A percentile compares a stretch with the other conserved stretches of the same genome.
Conservation (phyloP, 2,329 filamentous ascomycete species). For the Drechslera avenae region DNA sequence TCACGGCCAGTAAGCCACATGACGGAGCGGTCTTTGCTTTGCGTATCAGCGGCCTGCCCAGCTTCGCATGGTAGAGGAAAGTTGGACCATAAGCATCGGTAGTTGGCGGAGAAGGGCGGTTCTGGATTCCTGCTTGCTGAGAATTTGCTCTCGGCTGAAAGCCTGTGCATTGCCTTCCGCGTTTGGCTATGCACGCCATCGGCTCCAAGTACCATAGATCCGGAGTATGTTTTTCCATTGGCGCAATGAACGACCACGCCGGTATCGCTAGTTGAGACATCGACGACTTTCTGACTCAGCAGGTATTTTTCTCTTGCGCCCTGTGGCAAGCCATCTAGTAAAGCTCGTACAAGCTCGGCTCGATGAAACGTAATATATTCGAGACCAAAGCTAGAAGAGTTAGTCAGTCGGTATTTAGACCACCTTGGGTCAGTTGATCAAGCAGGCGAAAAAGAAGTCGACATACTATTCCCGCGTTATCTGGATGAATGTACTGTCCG, state of each 20-base stretch:
- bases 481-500: neutral
- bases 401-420: neutral
- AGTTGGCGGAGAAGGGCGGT: neutral
- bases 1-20: conserved; percentile 2
- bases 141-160: neutral
- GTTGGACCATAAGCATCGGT: conserved; percentile 3
- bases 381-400: neutral
- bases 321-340: neutral
- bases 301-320: neutral
- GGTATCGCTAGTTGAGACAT: neutral
- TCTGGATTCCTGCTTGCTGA: neutral
- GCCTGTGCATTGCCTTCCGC: conserved; percentile 1
- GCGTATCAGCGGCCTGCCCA: neutral
- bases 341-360: conserved; percentile 1
- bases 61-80: neutral
- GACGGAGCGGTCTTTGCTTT: neutral
- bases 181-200: conserved; percentile 4
- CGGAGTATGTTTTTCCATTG: neutral
- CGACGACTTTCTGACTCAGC: neutral
- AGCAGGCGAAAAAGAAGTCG: neutral
- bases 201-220: conserved; percentile 1
- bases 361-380: neutral
- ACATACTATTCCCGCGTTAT: neutral
- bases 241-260: neutral
- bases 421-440: neutral